Evolutionary conservation across 2,329 filamentous ascomycete species (phyloP), one percentile per base, ranked within the genome.

Genomic region (Colletotrichum camelliae): DNA sequence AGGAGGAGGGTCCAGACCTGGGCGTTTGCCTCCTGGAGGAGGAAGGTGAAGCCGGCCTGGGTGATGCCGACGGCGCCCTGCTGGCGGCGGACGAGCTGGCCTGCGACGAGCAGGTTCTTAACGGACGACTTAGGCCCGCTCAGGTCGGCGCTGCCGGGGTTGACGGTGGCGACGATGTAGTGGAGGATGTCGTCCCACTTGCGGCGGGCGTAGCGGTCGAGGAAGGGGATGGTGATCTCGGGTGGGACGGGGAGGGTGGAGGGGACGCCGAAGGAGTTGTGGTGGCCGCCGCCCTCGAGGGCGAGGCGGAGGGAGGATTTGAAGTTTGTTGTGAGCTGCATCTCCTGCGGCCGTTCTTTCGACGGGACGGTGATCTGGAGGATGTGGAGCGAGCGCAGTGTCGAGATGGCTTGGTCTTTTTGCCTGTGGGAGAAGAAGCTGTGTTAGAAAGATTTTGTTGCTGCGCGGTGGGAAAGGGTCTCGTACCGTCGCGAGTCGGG

Each of bases 171-270:
- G 24, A 99, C 97, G 83, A 99, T 96, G 82, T 96, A 99, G 84
- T 98, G 97, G 64, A 99, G 85, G 33, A 99, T 98, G 31, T 95
- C 94, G 84, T 99, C 97, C 96, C 97, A 99, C 82, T 98, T 96
- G 80, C 91, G 91, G 70, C 95, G 92, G 7, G 97, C 96, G 85
- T 96, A 97, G 33, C 92, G 90, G 81, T 99, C 97, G 73, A 99
- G 90, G 79, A 94, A 95, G 2, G 90, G 81, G 13, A 96, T 85
- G 75, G 94, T 92, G 65, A 97, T 91, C 65, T 91, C 90, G 71
- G 89, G 87, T 55, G 92, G 90, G 39, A 92, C 88, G 5, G 91
- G 88, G 9, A 93, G 89, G 15, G 88, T 89, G 21, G 94, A 96
- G 2, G 96, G 94, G 2, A 98, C 94, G 74, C 97, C 97, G 81